A percentile compares a stretch with the other conserved stretches of the same genome.
These are phyloP conservation scores for Phytophthora crassamura DNA, from an alignment of 352 stramenopile species.

Conservation along the genomic window DNA sequence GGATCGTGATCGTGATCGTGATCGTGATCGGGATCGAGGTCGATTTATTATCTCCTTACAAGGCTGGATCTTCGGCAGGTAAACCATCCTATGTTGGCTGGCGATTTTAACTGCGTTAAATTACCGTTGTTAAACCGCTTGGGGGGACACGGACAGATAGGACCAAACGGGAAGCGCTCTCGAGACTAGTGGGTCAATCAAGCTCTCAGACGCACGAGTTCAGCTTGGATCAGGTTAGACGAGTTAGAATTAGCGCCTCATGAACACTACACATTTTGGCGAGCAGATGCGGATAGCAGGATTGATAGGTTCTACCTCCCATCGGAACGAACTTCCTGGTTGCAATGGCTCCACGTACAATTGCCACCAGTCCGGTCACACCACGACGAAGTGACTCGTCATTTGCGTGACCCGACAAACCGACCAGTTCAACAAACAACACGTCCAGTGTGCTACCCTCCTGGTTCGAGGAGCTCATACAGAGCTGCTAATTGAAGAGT, in stretches of 20 bases:
- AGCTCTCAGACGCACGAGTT: background rate
- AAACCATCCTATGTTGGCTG: background rate
- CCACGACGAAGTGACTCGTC: background rate
- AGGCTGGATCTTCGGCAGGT: background rate
- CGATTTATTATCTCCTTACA: no score
- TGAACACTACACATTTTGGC: constrained; percentile 1
- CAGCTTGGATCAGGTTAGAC: background rate
- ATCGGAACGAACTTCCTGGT: background rate
- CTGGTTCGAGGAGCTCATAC: background rate
- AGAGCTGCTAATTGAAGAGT: background rate
- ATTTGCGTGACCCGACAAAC: background rate
- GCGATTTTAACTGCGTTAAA: constrained; percentile 8
- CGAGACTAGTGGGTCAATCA: background rate
- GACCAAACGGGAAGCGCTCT: background rate
- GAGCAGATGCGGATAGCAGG: background rate
- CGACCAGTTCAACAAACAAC: background rate
- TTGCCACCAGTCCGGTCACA: background rate
- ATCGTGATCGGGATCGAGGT: no score
- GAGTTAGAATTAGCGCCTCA: background rate
- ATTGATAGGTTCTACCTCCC: constrained; percentile 8
- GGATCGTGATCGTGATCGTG: no score
- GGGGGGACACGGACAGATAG: background rate
- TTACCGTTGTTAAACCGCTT: background rate
- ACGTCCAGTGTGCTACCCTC: background rate
- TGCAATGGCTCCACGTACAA: background rate